Evolutionary conservation across 495 filamentous ascomycete genomes (phyloP).

Genomic region (Xylaria curta): DNA sequence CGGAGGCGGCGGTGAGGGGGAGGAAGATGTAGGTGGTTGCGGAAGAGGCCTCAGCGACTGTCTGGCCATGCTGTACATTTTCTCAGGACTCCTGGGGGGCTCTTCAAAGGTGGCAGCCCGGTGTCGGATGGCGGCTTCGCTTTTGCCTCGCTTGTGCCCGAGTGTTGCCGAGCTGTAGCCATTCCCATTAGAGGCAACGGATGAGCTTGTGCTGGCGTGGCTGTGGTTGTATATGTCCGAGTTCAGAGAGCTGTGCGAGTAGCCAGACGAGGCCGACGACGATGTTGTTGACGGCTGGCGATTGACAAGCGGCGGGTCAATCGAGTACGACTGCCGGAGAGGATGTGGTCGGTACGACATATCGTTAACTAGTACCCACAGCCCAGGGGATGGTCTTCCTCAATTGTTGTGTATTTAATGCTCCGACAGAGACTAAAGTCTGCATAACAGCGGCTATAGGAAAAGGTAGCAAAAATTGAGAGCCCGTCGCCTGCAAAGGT

Average conservation of each 20-base stretch:
- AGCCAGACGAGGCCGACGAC: conserved; percentile 74
- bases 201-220: conserved; percentile 79
- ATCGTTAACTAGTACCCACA: conserved; percentile 40
- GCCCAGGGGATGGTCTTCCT: conserved; percentile 33
- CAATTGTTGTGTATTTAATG: conserved; percentile 29
- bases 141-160: conserved; percentile 78
- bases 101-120: conserved; percentile 42
- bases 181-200: conserved; percentile 65
- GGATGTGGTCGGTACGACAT: conserved; percentile 62
- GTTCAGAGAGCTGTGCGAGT: conserved; percentile 65
- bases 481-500: conserved; percentile 1
- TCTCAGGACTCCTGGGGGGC: conserved; percentile 56
- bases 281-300: conserved; percentile 82
- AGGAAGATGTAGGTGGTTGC: conserved; percentile 64
- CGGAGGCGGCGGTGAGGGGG: conserved; percentile 45
- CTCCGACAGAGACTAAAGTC: conserved; percentile 35
- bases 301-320: conserved; percentile 65
- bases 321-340: conserved; percentile 68
- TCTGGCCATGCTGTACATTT: conserved; percentile 71
- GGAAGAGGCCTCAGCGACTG: conserved; percentile 80
- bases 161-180: conserved; percentile 51
- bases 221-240: conserved; percentile 67
- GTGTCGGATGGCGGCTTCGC: conserved; percentile 59
- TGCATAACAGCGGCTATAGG: conserved; percentile 41
- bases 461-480: conserved; percentile 6